Evolutionary conservation across 352 stramenopile genomes (phyloP).

Genomic region (Plasmopara viticola): DNA sequence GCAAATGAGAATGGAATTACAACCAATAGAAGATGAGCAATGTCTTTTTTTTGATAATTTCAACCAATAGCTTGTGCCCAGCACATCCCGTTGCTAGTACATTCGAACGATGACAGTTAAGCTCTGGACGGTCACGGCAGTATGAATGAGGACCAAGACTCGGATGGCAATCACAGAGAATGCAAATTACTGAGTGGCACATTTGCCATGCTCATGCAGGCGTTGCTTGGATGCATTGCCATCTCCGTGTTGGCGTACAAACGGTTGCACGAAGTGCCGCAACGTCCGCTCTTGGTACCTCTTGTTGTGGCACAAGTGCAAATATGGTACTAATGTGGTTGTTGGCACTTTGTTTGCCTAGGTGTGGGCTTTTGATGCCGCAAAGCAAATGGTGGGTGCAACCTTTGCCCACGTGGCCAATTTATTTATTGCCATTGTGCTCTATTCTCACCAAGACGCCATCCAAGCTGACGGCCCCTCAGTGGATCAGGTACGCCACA

Average conservation of each 20-base stretch:
- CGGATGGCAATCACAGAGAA: constrained; percentile 34
- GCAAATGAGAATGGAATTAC: neutral
- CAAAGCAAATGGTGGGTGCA: constrained; percentile 82
- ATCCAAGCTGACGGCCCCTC: constrained; percentile 23
- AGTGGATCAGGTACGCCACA: constrained; percentile 44
- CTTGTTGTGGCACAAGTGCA: constrained; percentile 1
- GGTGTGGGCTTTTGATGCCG: constrained; percentile 81
- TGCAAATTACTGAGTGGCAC: constrained; percentile 78
- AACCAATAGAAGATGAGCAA: neutral
- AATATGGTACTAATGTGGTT: constrained; percentile 3
- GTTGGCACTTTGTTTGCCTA: constrained; percentile 10
- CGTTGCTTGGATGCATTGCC: constrained; percentile 74
- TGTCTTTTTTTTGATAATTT: constrained; percentile 3
- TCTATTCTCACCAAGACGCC: constrained; percentile 62
- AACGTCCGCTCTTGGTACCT: constrained; percentile 60
- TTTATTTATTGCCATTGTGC: constrained; percentile 79
- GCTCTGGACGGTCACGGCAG: constrained; percentile 9
- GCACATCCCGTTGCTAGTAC: constrained; percentile 16
- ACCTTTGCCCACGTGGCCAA: constrained; percentile 82
- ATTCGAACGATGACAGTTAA: constrained; percentile 8
- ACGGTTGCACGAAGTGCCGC: constrained; percentile 60
- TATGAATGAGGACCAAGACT: constrained; percentile 17
- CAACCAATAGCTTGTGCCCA: constrained; percentile 9
- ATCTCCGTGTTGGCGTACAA: constrained; percentile 80
- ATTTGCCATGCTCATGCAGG: constrained; percentile 72